Base-by-base conservation (phyloP, 78 protist genomes). In the Dictyostelium brefeldianum region DNA sequence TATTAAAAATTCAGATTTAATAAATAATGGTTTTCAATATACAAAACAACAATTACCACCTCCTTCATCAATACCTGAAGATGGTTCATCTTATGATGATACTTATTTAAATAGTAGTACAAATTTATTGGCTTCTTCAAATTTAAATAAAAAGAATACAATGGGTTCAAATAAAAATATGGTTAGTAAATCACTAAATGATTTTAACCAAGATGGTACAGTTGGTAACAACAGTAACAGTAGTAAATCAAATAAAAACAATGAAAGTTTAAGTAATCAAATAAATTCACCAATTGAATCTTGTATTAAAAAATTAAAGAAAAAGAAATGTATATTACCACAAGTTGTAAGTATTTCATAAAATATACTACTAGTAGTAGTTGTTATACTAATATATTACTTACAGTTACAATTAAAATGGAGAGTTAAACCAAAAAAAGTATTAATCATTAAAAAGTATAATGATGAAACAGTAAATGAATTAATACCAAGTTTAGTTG, bases 361-460 rank as follows among this genome's bases (percentile, higher is more conserved):
- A 15, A 36, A 31, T n/a, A n/a, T n/a, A n/a, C n/a, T n/a, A n/a
- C n/a, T n/a, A n/a, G n/a, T n/a, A n/a, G n/a, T 7, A 56, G 36
- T 14, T 78, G 22, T n/a, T 64, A 20, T 64, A 64, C 22, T 56
- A 25, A 27, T 56, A 8, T 56, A 46, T 48, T 51, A 18, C 43
- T 36, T 36, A 7, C 36, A 90, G 95, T 82, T 91, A 81, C 90
- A 83, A 73, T 56, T 91, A 54, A 67, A 47, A 43, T 91, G 95
- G 95, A 83, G 78, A 56, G 54, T 81, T 27, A 43, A 71, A 81
- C 81, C 90, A n/a, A 91, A 82, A 29, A 91, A 81, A 17, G 74
- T 91, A 0, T 81, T 80, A 22, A 78, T 91, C 43, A 91, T 91
- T 17, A 80, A 91, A 14, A 91, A 91, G 74, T 79, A 67, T 67